These are phyloP conservation scores for Cyclotella atomus DNA, from an alignment of 108 stramenopile species.

Conservation along the genomic window DNA sequence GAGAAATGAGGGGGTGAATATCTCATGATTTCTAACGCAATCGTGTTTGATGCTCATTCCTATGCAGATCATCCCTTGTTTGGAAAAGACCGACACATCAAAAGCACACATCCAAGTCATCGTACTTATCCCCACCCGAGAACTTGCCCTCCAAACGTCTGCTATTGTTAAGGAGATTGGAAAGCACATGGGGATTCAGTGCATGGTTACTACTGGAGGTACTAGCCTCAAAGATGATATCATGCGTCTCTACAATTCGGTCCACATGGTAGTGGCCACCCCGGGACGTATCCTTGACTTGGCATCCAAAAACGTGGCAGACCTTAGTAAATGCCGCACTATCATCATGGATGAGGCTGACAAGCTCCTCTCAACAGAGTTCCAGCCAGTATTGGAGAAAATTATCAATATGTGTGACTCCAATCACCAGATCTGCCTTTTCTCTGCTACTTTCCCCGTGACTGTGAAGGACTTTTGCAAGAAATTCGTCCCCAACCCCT, in stretches of 20 bases:
- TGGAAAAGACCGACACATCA: constrained; percentile 95
- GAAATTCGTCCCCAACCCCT: constrained; percentile 91
- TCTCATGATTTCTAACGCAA: background rate
- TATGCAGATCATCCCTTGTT: constrained; percentile 91
- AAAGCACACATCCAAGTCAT: constrained; percentile 91
- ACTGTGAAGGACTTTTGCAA: constrained; percentile 97
- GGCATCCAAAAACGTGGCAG: constrained; percentile 95
- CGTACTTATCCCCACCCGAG: constrained; percentile 97
- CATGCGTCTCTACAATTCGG: constrained; percentile 96
- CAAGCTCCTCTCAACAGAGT: constrained; percentile 96
- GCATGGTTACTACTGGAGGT: constrained; percentile 98
- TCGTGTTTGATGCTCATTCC: background rate
- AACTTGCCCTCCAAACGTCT: constrained; percentile 98
- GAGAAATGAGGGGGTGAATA: background rate
- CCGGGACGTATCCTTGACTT: constrained; percentile 98
- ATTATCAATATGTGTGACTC: constrained; percentile 86
- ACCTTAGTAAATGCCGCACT: constrained; percentile 92
- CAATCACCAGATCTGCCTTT: constrained; percentile 96
- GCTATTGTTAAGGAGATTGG: constrained; percentile 98
- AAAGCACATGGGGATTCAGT: constrained; percentile 97
- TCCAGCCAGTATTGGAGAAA: constrained; percentile 95
- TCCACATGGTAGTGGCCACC: constrained; percentile 96
- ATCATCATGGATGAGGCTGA: constrained; percentile 99
- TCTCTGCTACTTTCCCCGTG: constrained; percentile 98
- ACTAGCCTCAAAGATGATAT: constrained; percentile 98